Evolutionary conservation across 352 stramenopile species (phyloP).

Genomic region (Phytophthora hybrid): DNA sequence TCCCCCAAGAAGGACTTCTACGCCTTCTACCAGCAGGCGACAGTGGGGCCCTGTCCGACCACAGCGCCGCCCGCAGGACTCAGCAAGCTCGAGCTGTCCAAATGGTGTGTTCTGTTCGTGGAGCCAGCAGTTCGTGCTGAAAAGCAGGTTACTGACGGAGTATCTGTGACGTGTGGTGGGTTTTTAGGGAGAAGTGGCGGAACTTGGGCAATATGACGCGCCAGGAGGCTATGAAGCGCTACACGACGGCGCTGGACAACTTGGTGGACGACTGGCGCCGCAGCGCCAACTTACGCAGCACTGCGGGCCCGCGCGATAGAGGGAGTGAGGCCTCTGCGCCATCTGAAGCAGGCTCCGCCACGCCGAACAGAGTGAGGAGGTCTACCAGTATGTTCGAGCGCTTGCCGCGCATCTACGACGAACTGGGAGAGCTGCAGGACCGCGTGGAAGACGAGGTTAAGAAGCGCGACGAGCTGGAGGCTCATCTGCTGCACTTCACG

Average conservation of each 20-base stretch:
- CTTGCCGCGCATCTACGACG: constrained; percentile 70
- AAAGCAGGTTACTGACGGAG: neutral
- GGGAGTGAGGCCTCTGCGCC: constrained; percentile 28
- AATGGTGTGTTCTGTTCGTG: constrained; percentile 40
- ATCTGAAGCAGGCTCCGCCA: constrained; percentile 31
- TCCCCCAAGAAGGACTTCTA: constrained; percentile 85
- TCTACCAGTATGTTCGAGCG: constrained; percentile 74
- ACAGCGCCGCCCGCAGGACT: constrained; percentile 41
- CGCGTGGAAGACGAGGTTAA: constrained; percentile 75
- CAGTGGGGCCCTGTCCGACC: constrained; percentile 58
- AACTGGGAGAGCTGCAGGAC: constrained; percentile 72
- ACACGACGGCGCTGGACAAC: constrained; percentile 80
- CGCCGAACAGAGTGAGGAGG: constrained; percentile 29
- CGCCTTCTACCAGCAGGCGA: constrained; percentile 81
- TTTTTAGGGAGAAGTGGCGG: constrained; percentile 75
- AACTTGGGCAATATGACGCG: constrained; percentile 71
- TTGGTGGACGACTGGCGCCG: constrained; percentile 85
- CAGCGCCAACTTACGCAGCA: constrained; percentile 52
- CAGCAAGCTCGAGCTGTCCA: constrained; percentile 65
- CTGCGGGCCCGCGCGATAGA: constrained; percentile 8
- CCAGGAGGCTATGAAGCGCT: constrained; percentile 83
- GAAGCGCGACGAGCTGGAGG: constrained; percentile 74
- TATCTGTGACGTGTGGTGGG: neutral
- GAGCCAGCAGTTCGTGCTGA: neutral
- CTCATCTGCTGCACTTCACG: constrained; percentile 69